phyloP scores from a whole-genome alignment of 495 filamentous ascomycete species.

The Penicillium egyptiacum region DNA sequence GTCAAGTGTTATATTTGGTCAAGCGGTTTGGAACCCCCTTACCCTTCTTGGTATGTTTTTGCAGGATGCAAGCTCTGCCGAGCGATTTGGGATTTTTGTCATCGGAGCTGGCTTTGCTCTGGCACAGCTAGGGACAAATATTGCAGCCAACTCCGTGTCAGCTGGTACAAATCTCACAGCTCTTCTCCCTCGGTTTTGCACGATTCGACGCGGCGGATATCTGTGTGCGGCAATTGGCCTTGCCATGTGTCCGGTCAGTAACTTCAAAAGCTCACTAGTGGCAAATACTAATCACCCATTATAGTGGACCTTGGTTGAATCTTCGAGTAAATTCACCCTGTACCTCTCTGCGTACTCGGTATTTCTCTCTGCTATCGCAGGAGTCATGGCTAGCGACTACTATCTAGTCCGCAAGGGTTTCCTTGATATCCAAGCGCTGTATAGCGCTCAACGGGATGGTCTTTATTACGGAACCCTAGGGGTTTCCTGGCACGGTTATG shows the following conservation, averaged over 20 bases:
- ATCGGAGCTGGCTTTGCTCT: slow-evolving; percentile 77
- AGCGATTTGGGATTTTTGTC: slow-evolving; percentile 83
- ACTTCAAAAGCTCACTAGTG: not conserved
- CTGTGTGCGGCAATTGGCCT: slow-evolving; percentile 79
- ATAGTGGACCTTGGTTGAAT: slow-evolving; percentile 70
- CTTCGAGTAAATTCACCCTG: slow-evolving; percentile 78
- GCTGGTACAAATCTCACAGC: slow-evolving; percentile 92
- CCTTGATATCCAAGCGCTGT: no score
- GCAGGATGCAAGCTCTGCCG: slow-evolving; percentile 62
- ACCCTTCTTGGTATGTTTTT: slow-evolving; percentile 71
- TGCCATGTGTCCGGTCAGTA: slow-evolving; percentile 70
- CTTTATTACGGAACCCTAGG: no score
- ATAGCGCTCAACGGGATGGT: no score
- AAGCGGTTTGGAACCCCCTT: slow-evolving; percentile 83
- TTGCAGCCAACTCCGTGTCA: slow-evolving; percentile 85
- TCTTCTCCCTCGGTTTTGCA: slow-evolving; percentile 75
- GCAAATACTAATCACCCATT: slow-evolving; percentile 2
- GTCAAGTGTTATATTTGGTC: slow-evolving; percentile 69
- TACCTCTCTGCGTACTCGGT: slow-evolving; percentile 90
- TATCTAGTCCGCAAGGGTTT: no score
- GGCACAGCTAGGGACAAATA: slow-evolving; percentile 90
- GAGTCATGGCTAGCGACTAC: no score
- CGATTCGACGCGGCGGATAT: slow-evolving; percentile 85
- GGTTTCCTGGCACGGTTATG: no score
- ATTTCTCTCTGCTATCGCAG: slow-evolving; percentile 82